These are phyloP conservation scores for Papiliotrema flavescens DNA, from an alignment of 1,284 basidiomycete species.

Conservation along the genomic window DNA sequence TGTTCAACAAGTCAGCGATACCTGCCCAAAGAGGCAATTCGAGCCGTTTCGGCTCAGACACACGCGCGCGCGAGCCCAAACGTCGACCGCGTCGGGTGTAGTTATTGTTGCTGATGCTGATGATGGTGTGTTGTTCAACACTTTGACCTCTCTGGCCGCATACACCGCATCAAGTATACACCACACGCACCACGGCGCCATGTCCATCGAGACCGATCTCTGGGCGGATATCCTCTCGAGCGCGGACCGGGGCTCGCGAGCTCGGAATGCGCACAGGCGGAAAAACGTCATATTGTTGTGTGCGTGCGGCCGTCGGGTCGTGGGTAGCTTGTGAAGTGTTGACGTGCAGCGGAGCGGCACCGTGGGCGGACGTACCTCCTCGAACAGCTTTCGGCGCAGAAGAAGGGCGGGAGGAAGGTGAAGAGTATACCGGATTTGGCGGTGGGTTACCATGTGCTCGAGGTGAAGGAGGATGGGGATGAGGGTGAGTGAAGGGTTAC, in stretches of 20 bases:
- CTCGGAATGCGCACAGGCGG: constrained; percentile 60
- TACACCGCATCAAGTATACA: too few relatives aligned
- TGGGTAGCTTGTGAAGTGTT: not conserved
- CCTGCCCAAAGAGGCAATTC: too few relatives aligned
- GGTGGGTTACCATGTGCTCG: constrained; percentile 80
- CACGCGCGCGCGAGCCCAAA: too few relatives aligned
- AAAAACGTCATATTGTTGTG: constrained; percentile 81
- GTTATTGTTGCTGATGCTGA: too few relatives aligned
- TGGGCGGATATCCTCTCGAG: constrained; percentile 89
- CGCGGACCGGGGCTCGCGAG: constrained; percentile 69
- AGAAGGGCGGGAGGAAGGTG: constrained; percentile 1
- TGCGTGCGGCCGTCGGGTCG: constrained; percentile 51
- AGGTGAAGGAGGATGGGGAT: constrained; percentile 79
- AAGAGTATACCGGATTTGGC: constrained; percentile 61
- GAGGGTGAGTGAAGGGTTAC: constrained; percentile 64
- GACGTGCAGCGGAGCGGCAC: constrained; percentile 55
- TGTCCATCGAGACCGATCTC: constrained; percentile 54
- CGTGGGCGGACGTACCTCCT: constrained; percentile 19
- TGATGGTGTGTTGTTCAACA: too few relatives aligned
- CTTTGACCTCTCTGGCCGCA: too few relatives aligned
- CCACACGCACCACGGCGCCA: too few relatives aligned
- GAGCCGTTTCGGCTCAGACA: too few relatives aligned
- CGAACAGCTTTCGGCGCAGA: constrained; percentile 6
- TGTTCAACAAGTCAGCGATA: too few relatives aligned
- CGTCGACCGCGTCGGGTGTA: too few relatives aligned